Base-by-base conservation (phyloP, 169 alveolate species). In the Plasmodium billcollinsi region DNA sequence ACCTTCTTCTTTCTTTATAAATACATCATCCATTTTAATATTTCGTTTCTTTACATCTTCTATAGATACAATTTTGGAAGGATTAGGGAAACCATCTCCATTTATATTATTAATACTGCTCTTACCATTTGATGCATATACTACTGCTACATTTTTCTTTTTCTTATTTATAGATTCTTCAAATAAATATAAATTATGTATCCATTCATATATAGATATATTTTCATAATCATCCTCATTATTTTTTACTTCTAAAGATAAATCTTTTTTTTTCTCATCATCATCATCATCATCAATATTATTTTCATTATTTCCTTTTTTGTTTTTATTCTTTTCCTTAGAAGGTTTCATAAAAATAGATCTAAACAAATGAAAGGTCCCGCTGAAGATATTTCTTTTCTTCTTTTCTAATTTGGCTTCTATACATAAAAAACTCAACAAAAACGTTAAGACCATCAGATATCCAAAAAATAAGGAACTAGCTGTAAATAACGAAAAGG, bases 381-480 rank as follows among this genome's bases (percentile, higher is more conserved):
- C 85, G 7, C 85, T 54, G 50, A 83, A 83, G 0, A 83, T 56
- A 58, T 83, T 83, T 26, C 52, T 67, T 39, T 83, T 83, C 8
- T 69, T 70, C 6, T 83, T 85, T 24, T 92, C 97, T 43, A 88
- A 91, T 67, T 91, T 74, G 2, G 96, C 97, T 83, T 94, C 96
- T 2, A 95, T 88, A 43, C 96, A 93, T 43, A 95, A 93, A 56
- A 92, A 88, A 21, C 95, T 96, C 12, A 95, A 67, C 7, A 95
- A 92, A 24, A 94, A 83, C 0, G 97, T 95, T 50, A 95, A 21
- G 29, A 95, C 94, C 93, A 93, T 88, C 29, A 95, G 45, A 72
- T 95, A 95, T 3, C 96, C 96, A 45, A 93, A 75, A 85, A 94
- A 80, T 39, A 95, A 78, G 29, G 96, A 95, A 24, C 94, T 91